Conservation (phyloP, 1,284 basidiomycete genomes). For the Sanghuangporus sanghuang region DNA sequence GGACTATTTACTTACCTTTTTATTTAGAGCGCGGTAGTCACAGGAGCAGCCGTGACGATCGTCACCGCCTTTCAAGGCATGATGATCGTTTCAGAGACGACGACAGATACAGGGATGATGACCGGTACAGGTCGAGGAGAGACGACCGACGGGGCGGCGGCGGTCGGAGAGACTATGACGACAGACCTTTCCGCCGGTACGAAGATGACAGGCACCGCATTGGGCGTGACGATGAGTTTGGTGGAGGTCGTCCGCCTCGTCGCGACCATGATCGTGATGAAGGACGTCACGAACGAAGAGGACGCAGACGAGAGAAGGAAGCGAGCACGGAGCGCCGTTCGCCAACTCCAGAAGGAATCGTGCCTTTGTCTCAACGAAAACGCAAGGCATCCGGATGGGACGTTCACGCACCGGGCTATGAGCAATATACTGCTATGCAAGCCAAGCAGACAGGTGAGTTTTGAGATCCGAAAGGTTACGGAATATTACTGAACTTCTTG, state of each 20-base stretch:
- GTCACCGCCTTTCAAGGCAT: constrained; percentile 21
- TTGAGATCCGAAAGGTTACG: not conserved
- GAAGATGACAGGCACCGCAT: constrained; percentile 40
- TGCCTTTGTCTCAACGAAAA: constrained; percentile 81
- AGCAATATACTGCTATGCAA: constrained; percentile 90
- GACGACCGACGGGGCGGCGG: constrained; percentile 19
- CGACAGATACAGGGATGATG: constrained; percentile 22
- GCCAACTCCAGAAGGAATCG: constrained; percentile 84
- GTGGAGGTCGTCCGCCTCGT: constrained; percentile 30
- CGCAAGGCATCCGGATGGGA: constrained; percentile 94
- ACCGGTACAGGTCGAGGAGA: constrained; percentile 20
- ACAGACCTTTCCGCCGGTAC: constrained; percentile 32
- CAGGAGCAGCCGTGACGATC: constrained; percentile 18
- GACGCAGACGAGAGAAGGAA: constrained; percentile 36
- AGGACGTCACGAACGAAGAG: constrained; percentile 29
- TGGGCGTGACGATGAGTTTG: constrained; percentile 45
- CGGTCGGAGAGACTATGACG: constrained; percentile 29
- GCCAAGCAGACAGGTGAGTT: constrained; percentile 91
- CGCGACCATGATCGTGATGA: constrained; percentile 37
- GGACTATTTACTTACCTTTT: constrained; percentile 17
- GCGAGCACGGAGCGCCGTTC: constrained; percentile 68
- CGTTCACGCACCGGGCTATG: constrained; percentile 91
- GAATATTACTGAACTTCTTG: constrained; percentile 10
- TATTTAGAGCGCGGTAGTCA: constrained; percentile 19
- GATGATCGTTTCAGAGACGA: constrained; percentile 20